A percentile compares a stretch with the other conserved stretches of the same genome.
Conservation (phyloP, 2,329 filamentous ascomycete species). For the Camillea tinctor region DNA sequence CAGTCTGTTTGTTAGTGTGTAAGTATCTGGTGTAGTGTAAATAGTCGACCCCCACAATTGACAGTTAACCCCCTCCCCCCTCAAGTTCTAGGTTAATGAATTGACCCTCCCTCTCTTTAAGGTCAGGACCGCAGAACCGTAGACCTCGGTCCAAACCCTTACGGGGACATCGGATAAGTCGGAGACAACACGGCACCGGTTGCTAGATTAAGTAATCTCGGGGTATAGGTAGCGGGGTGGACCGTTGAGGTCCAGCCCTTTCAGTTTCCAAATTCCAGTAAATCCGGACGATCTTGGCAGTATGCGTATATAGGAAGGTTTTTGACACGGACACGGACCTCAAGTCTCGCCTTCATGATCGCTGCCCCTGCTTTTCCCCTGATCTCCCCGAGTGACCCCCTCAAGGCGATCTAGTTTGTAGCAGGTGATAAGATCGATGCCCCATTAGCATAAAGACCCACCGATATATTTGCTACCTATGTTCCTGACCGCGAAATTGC, state of each 20-base stretch:
- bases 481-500: not conserved
- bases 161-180: not conserved
- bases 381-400: not conserved
- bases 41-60: not conserved
- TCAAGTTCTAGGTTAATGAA: no score
- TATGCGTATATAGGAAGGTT: not conserved
- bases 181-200: not conserved
- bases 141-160: no score
- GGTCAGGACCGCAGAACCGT: no score
- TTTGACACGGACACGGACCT: no score
- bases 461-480: not conserved
- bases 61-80: no score
- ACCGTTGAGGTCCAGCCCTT: no score
- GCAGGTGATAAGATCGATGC: not conserved
- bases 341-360: not conserved
- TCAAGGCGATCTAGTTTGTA: not conserved
- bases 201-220: not conserved
- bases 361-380: not conserved
- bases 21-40: no score
- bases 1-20: not conserved
- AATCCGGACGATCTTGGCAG: not conserved
- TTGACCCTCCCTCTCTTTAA: no score
- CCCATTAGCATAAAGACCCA: not conserved
- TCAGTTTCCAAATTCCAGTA: not conserved
- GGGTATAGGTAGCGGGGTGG: not conserved